Conservation (phyloP, 169 alveolate species). For the Babesia caballi region DNA sequence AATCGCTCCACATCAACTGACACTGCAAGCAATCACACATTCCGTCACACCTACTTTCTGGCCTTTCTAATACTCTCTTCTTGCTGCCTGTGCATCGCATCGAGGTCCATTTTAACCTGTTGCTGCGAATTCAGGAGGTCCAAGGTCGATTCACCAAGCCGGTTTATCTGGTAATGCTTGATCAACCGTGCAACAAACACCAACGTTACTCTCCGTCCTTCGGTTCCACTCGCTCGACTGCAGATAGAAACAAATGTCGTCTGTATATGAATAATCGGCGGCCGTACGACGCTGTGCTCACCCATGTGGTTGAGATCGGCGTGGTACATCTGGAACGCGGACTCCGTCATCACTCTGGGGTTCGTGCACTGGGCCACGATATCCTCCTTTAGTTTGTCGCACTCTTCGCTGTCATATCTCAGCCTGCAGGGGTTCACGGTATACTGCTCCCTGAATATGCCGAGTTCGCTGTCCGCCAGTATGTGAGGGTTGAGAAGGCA, state of each 20-base stretch:
- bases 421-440: slow-evolving; percentile 63
- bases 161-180: slow-evolving; percentile 31
- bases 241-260: slow-evolving; percentile 77
- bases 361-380: slow-evolving; percentile 74
- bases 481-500: slow-evolving; percentile 68
- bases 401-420: slow-evolving; percentile 30
- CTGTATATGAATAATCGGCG: neutral
- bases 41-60: slow-evolving; percentile 13
- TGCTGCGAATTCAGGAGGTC: slow-evolving; percentile 30
- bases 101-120: slow-evolving; percentile 13
- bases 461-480: slow-evolving; percentile 44
- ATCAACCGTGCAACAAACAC: neutral
- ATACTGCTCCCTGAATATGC: neutral
- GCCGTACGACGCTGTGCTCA: neutral
- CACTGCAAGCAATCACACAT: too few species aligned
- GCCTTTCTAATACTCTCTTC: slow-evolving; percentile 48
- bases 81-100: slow-evolving; percentile 22
- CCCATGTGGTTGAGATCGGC: slow-evolving; percentile 77
- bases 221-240: slow-evolving; percentile 77
- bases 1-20: too few species aligned
- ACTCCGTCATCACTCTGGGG: slow-evolving; percentile 69
- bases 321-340: slow-evolving; percentile 80
- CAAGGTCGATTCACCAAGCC: slow-evolving; percentile 49
- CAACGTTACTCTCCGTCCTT: slow-evolving; percentile 73
- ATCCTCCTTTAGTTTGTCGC: slow-evolving; percentile 72